Base-by-base conservation (phyloP, 140 eudicot genomes). In the Artemisia princeps region DNA sequence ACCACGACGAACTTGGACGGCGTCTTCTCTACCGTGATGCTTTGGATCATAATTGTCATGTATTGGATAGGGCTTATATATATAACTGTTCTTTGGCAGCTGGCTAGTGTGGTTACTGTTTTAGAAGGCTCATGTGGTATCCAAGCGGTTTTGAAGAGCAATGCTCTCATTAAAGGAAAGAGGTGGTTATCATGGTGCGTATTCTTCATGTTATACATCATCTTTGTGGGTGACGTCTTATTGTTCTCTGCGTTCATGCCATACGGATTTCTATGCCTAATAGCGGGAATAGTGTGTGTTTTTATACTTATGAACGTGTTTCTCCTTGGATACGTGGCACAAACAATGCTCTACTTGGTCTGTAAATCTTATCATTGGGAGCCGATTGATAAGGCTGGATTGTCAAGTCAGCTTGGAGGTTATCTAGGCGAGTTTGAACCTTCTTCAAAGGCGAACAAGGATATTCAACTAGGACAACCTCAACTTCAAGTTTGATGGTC, bases 341-440 rank as follows among this genome's bases (percentile, higher is more conserved):
- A 73, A 60, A 78, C 76, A 1, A 17, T 78, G 26, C 46, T 73
- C n/a, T 78, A 73, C 40, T 60, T 72, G 22, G 72, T 73, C 8
- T 78, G 78, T 55, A 78, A 78, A 17, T 72, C 78, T 6, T 78
- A 73, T 37, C 79, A 67, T 59, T 65, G 48, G 15, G 83, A 72
- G 42, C 74, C 54, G 8, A 78, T 78, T 8, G 76, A 73, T 17
- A 78, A 73, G 46, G 17, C 33, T 6, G 52, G 51, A 4, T 62
- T 78, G 68, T 50, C 74, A 10, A 59, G 65, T 22, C 77, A 72
- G 11, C 77, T 72, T 0, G 77, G 65, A 50, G 40, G 70, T 64
- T 72, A 72, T 63, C 28, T 72, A 9, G 76, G 76, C 17, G 70
- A 72, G 17, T 44, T 52, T 24, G 77, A 64, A 60, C 71, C 65